Percentiles rank a stretch among this genome's conserved stretches.
Evolutionary conservation across 768 basidiomycete genomes (phyloP).

Genomic region (Pleurotus pulmonarius): DNA sequence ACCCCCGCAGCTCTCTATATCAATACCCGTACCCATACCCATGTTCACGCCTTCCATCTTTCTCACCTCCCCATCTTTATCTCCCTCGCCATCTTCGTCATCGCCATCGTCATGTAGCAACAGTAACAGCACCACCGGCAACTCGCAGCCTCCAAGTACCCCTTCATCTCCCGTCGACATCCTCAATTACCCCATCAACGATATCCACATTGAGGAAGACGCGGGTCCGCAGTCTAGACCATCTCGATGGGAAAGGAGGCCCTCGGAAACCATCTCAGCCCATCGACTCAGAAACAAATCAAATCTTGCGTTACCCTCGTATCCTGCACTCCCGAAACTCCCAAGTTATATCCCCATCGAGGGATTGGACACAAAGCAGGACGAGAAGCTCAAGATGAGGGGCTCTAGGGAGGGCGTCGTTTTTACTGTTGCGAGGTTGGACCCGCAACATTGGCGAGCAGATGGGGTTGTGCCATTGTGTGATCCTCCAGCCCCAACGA

Average conservation of each 20-base stretch:
- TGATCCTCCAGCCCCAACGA: background rate
- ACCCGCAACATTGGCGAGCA: background rate
- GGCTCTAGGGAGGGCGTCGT: background rate
- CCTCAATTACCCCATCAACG: no score
- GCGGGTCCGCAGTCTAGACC: background rate
- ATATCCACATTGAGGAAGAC: background rate
- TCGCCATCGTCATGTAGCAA: no score
- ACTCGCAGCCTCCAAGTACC: background rate
- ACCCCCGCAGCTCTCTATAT: background rate
- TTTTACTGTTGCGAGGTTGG: constrained; percentile 3
- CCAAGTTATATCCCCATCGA: constrained; percentile 2
- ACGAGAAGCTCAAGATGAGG: constrained; percentile 3
- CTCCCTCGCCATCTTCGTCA: background rate
- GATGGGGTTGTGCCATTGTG: no score
- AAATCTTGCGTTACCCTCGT: background rate
- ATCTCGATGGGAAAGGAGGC: background rate
- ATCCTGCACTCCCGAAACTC: background rate
- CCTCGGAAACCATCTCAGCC: no score
- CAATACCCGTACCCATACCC: background rate
- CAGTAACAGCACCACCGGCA: no score
- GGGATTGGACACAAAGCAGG: constrained; percentile 5
- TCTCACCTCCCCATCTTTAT: background rate
- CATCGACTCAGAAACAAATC: background rate
- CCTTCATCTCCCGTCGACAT: background rate
- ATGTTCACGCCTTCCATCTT: constrained; percentile 2